Conservation (phyloP, 495 filamentous ascomycete genomes). For the Aspergillus ostianus region DNA sequence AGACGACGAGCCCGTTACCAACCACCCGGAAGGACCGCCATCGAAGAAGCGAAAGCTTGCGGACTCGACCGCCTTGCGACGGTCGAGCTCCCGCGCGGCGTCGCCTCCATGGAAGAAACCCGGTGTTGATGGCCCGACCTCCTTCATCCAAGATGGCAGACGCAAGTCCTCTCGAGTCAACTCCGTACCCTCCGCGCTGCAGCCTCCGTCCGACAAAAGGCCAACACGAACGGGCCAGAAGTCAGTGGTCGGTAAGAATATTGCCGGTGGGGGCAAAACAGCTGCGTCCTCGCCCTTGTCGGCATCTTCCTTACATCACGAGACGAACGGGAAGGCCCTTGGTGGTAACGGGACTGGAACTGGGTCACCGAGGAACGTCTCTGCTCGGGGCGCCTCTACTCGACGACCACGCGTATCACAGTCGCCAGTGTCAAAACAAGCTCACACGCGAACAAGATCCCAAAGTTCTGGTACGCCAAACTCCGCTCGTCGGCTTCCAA, state of each 20-base stretch:
- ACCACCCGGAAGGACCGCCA: slow-evolving; percentile 54
- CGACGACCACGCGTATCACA: slow-evolving; percentile 30
- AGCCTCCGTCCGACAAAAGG: slow-evolving; percentile 64
- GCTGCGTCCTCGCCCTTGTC: slow-evolving; percentile 36
- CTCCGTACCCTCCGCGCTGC: slow-evolving; percentile 64
- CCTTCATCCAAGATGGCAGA: slow-evolving; percentile 75
- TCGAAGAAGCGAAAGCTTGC: slow-evolving; percentile 72
- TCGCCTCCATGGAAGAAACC: slow-evolving; percentile 96
- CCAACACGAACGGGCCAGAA: slow-evolving; percentile 48
- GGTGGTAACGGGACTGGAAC: slow-evolving; percentile 33
- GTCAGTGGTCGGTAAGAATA: slow-evolving; percentile 25
- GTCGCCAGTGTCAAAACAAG: slow-evolving; percentile 30
- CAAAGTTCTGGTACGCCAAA: slow-evolving; percentile 28
- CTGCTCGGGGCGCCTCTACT: slow-evolving; percentile 24
- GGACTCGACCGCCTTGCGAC: slow-evolving; percentile 43
- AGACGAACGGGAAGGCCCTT: slow-evolving; percentile 31
- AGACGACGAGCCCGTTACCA: slow-evolving; percentile 30
- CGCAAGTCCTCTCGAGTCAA: slow-evolving; percentile 87
- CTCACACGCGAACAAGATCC: slow-evolving; percentile 33
- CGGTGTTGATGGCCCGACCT: slow-evolving; percentile 81
- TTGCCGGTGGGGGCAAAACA: slow-evolving; percentile 23
- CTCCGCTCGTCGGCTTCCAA: slow-evolving; percentile 18
- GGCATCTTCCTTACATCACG: slow-evolving; percentile 32
- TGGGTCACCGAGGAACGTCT: slow-evolving; percentile 31
- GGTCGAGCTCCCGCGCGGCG: slow-evolving; percentile 48